Conservation (phyloP, 2,329 filamentous ascomycete species). For the Xylariaceae sp. region DNA sequence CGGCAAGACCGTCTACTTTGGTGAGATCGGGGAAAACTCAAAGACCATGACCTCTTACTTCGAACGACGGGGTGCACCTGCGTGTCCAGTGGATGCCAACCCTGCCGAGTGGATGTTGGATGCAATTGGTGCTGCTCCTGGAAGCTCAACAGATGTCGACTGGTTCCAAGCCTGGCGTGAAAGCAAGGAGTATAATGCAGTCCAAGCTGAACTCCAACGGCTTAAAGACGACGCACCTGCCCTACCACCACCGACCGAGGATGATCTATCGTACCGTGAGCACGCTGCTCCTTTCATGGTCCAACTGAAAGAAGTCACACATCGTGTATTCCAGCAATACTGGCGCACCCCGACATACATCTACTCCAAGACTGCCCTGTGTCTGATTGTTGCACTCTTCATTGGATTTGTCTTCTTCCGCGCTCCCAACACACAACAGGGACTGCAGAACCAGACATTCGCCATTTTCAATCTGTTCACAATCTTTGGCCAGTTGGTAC, state of each 20-base stretch:
- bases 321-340: conserved; percentile 84
- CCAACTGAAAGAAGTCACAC: conserved; percentile 64
- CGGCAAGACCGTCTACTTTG: conserved; percentile 77
- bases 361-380: conserved; percentile 74
- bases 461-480: conserved; percentile 79
- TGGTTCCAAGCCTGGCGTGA: conserved; percentile 57
- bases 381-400: conserved; percentile 63
- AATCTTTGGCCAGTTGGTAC: conserved; percentile 74
- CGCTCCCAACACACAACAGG: conserved; percentile 67
- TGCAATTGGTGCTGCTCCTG: conserved; percentile 60
- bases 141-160: conserved; percentile 58
- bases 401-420: conserved; percentile 79
- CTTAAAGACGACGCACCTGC: conserved; percentile 49
- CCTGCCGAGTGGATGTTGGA: conserved; percentile 78
- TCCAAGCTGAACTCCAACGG: conserved; percentile 54
- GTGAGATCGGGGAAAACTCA: conserved; percentile 70
- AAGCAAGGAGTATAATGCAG: conserved; percentile 39
- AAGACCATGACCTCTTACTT: conserved; percentile 69
- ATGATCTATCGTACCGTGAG: conserved; percentile 58
- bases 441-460: conserved; percentile 83
- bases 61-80: conserved; percentile 63
- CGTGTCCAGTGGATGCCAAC: conserved; percentile 66
- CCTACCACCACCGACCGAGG: conserved; percentile 23
- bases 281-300: conserved; percentile 72
- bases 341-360: conserved; percentile 89